Evolutionary conservation across 441 rosid genomes (phyloP).

Genomic region (Pelargonium australe): DNA sequence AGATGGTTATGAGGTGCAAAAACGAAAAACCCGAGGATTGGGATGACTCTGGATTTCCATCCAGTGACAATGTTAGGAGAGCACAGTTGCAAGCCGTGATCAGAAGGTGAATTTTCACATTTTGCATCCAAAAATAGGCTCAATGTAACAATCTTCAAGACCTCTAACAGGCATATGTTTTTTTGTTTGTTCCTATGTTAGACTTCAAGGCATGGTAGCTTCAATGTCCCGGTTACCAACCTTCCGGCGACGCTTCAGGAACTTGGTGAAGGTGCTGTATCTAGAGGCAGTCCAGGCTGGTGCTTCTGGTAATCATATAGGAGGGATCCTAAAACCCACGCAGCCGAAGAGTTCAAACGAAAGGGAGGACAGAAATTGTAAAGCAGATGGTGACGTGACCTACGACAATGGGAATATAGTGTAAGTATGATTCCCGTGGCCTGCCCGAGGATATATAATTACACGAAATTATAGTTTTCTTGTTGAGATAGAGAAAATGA

Average conservation of each 20-base stretch:
- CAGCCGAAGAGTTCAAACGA: background rate
- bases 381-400: conserved; percentile 4
- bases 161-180: too few species aligned
- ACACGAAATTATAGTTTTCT: background rate
- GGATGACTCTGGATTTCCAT: conserved; percentile 54
- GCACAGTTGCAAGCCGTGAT: conserved; percentile 83
- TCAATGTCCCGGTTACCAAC: conserved; percentile 70
- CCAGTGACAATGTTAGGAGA: conserved; percentile 46
- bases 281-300: conserved; percentile 49
- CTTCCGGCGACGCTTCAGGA: conserved; percentile 61
- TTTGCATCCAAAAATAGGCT: background rate
- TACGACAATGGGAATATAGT: conserved; percentile 10
- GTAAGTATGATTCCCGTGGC: conserved; percentile 2
- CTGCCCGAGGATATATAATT: background rate
- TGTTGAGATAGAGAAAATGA: background rate
- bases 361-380: conserved; percentile 16
- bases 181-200: conserved; percentile 16
- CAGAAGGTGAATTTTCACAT: conserved; percentile 41
- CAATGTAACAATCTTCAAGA: background rate
- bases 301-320: conserved; percentile 35
- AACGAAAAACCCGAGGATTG: conserved; percentile 62
- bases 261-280: conserved; percentile 49
- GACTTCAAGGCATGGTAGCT: conserved; percentile 73
- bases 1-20: conserved; percentile 39
- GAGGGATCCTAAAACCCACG: conserved; percentile 29